These are phyloP conservation scores for Yamadazyma triangularis DNA, from an alignment of 1,139 yeast genomes.

Conservation along the genomic window DNA sequence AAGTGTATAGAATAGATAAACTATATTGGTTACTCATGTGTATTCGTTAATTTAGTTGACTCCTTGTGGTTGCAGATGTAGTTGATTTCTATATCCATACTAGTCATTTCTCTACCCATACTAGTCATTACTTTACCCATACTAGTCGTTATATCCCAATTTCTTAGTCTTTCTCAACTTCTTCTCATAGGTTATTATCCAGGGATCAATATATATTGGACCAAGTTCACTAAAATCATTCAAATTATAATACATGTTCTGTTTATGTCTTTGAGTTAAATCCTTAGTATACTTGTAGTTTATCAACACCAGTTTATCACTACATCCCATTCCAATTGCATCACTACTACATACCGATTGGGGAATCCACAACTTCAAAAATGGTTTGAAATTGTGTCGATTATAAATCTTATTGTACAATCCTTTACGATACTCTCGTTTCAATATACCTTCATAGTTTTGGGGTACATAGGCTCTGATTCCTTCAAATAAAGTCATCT, in stretches of 20 bases:
- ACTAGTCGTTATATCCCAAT: too few species aligned
- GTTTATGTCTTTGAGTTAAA: slow-evolving; percentile 12
- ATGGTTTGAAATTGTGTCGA: slow-evolving; percentile 26
- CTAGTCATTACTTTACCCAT: too few species aligned
- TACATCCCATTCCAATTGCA: slow-evolving; percentile 16
- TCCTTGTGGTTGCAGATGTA: too few species aligned
- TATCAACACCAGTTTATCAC: slow-evolving; percentile 13
- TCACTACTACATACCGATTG: slow-evolving; percentile 18
- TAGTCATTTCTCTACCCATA: too few species aligned
- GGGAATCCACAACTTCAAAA: slow-evolving; percentile 29
- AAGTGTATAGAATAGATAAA: too few species aligned
- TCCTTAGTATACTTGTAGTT: slow-evolving; percentile 15
- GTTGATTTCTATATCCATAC: too few species aligned
- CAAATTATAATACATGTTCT: slow-evolving; percentile 9
- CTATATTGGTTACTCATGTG: too few species aligned
- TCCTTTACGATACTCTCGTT: slow-evolving; percentile 35
- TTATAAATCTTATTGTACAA: slow-evolving; percentile 15
- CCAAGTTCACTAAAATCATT: slow-evolving; percentile 3
- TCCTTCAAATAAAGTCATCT: slow-evolving; percentile 50
- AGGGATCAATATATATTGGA: slow-evolving; percentile 4
- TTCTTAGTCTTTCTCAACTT: too few species aligned
- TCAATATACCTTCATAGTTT: slow-evolving; percentile 26
- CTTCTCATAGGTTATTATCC: slow-evolving; percentile 2
- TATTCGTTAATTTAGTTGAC: too few species aligned
- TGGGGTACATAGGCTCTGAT: slow-evolving; percentile 45